A percentile compares a stretch with the other conserved stretches of the same genome.
phyloP scores from a whole-genome alignment of 169 alveolate species.

The Babesia caballi region DNA sequence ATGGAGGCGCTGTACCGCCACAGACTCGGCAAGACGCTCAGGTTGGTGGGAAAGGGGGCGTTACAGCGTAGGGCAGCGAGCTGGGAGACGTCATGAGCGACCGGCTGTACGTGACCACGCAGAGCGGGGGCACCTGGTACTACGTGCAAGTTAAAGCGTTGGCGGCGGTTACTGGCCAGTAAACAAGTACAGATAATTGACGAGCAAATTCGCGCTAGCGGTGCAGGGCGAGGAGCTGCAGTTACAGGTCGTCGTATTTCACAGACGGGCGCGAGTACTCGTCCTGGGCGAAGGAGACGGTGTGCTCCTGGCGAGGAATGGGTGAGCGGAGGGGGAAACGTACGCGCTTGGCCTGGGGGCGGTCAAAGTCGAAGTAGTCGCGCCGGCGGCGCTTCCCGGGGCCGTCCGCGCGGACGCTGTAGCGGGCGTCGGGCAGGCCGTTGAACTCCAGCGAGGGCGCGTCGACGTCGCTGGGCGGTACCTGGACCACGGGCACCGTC shows the following conservation, averaged over 20 bases:
- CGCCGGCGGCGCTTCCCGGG: slow-evolving; percentile 32
- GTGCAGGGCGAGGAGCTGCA: not conserved
- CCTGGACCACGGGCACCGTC: slow-evolving; percentile 38
- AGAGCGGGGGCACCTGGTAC: slow-evolving; percentile 1
- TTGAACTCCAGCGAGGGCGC: slow-evolving; percentile 28
- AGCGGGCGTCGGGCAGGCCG: slow-evolving; percentile 4
- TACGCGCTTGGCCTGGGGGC: slow-evolving; percentile 58
- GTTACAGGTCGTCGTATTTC: slow-evolving; percentile 63
- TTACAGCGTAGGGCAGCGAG: not conserved
- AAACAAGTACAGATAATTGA: not conserved
- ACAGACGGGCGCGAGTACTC: slow-evolving; percentile 62
- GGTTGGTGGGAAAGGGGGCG: not conserved
- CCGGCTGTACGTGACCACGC: not conserved
- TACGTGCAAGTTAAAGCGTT: too few relatives aligned
- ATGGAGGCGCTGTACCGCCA: not conserved
- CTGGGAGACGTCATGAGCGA: slow-evolving; percentile 4
- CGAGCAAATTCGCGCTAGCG: not conserved
- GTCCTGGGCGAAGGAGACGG: slow-evolving; percentile 55
- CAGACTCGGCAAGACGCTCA: slow-evolving; percentile 1
- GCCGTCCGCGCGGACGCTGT: slow-evolving; percentile 10
- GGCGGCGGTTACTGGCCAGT: too few relatives aligned
- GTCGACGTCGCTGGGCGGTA: slow-evolving; percentile 39
- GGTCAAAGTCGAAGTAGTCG: slow-evolving; percentile 64
- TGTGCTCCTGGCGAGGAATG: slow-evolving; percentile 4
- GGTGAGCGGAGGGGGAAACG: not conserved